Evolutionary conservation across 805 yeast species (phyloP).

Genomic region (Lipomyces sp.): DNA sequence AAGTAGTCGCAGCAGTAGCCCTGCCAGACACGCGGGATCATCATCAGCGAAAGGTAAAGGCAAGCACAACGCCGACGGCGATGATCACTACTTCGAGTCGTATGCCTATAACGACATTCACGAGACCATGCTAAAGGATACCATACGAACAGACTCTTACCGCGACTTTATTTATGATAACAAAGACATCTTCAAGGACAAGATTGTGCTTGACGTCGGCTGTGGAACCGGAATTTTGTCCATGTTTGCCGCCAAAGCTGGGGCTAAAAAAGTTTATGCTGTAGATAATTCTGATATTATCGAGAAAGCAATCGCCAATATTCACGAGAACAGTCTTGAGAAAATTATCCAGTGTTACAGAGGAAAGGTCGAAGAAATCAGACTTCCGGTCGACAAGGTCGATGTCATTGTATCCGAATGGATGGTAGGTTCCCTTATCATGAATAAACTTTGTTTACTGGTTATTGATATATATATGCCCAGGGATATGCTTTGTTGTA

Average conservation of each 20-base stretch:
- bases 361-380: constrained; percentile 93
- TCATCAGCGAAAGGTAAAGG: neutral
- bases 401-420: constrained; percentile 96
- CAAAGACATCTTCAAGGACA: constrained; percentile 85
- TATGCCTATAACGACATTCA: constrained; percentile 98
- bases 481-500: constrained; percentile 87
- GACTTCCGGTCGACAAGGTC: constrained; percentile 80
- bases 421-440: constrained; percentile 59
- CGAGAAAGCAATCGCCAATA: constrained; percentile 91
- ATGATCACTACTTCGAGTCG: constrained; percentile 85
- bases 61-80: constrained; percentile 11
- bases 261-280: constrained; percentile 96
- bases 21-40: neutral
- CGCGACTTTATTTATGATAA: constrained; percentile 91
- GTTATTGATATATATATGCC: neutral
- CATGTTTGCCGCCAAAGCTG: constrained; percentile 98
- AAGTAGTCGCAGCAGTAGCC: constrained; percentile 6
- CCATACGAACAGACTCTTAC: constrained; percentile 88
- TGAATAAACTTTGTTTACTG: no score
- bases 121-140: constrained; percentile 98
- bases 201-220: constrained; percentile 95
- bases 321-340: constrained; percentile 77
- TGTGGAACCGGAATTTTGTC: constrained; percentile 98
- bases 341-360: constrained; percentile 86
- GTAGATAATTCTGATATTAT: constrained; percentile 97